Conservation (phyloP, 23 red algal genomes). For the Gracilaria domingensis region DNA sequence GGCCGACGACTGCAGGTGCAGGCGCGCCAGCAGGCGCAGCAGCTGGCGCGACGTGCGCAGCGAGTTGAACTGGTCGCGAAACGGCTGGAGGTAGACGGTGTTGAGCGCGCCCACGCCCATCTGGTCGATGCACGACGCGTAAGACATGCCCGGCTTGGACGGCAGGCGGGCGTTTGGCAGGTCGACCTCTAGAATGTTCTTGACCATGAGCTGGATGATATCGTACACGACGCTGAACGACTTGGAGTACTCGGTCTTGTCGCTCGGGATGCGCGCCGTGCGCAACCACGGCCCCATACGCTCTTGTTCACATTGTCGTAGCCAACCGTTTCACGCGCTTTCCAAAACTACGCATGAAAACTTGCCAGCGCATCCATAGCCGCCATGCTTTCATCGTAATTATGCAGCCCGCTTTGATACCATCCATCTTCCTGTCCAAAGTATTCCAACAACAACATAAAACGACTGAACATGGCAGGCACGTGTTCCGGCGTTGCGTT, state of each 20-base stretch:
- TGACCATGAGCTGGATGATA: slow-evolving; percentile 60
- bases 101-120: slow-evolving; percentile 52
- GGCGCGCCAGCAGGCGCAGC: slow-evolving; percentile 15
- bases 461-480: too few species aligned
- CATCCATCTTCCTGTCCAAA: too few species aligned
- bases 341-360: slow-evolving; percentile 75
- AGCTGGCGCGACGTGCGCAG: slow-evolving; percentile 30
- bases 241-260: slow-evolving; percentile 65
- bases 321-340: slow-evolving; percentile 1
- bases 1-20: slow-evolving; percentile 31
- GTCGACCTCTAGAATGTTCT: slow-evolving; percentile 74
- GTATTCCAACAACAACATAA: too few species aligned
- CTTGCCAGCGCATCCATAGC: slow-evolving; percentile 45
- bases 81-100: slow-evolving; percentile 33
- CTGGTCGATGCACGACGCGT: slow-evolving; percentile 69
- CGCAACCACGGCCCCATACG: slow-evolving; percentile 79
- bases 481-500: too few species aligned
- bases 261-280: slow-evolving; percentile 60
- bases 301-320: too few species aligned
- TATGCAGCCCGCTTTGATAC: slow-evolving; percentile 41
- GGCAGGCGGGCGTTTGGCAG: slow-evolving; percentile 27
- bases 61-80: slow-evolving; percentile 46
- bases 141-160: slow-evolving; percentile 71
- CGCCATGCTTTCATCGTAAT: slow-evolving; percentile 25
- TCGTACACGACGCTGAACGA: slow-evolving; percentile 75